phyloP scores from a whole-genome alignment of 1,284 basidiomycete species.

The Coriolopsis trogii region DNA sequence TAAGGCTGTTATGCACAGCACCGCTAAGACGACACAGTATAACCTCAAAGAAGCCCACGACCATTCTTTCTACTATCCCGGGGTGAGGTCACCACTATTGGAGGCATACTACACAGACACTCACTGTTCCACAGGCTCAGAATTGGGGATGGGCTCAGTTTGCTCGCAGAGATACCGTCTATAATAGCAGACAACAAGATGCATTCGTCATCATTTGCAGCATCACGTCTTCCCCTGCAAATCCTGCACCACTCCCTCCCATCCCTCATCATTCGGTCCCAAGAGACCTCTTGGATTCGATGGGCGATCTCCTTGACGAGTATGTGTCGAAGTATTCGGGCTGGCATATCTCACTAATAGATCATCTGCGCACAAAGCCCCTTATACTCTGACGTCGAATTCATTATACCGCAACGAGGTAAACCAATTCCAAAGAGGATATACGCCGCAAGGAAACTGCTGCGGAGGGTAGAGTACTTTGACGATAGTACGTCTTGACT shows the following conservation, averaged over 20 bases:
- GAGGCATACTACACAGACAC: conserved; percentile 2
- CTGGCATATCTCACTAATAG: not conserved
- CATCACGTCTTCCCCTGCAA: conserved; percentile 69
- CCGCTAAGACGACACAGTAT: conserved; percentile 54
- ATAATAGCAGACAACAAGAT: conserved; percentile 64
- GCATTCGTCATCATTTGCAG: conserved; percentile 79
- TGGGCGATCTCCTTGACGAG: conserved; percentile 79
- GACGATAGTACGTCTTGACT: conserved; percentile 50
- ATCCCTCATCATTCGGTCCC: conserved; percentile 61
- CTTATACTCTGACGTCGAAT: conserved; percentile 81
- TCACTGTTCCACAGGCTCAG: conserved; percentile 52
- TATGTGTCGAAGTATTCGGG: conserved; percentile 2
- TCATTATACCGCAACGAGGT: conserved; percentile 63
- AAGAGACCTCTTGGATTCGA: conserved; percentile 61
- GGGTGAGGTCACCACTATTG: conserved; percentile 43
- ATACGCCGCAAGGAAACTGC: conserved; percentile 67
- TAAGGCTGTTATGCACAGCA: conserved; percentile 34
- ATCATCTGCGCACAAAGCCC: conserved; percentile 38
- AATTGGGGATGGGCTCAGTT: conserved; percentile 90
- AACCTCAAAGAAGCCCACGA: conserved; percentile 81
- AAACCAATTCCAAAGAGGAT: conserved; percentile 49
- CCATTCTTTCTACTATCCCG: conserved; percentile 77
- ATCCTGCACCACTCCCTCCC: conserved; percentile 49
- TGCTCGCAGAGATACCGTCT: conserved; percentile 74
- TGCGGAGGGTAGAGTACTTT: conserved; percentile 80